Evolutionary conservation across 2,329 filamentous ascomycete species (phyloP).

Genomic region (Talaromyces rugulosus): DNA sequence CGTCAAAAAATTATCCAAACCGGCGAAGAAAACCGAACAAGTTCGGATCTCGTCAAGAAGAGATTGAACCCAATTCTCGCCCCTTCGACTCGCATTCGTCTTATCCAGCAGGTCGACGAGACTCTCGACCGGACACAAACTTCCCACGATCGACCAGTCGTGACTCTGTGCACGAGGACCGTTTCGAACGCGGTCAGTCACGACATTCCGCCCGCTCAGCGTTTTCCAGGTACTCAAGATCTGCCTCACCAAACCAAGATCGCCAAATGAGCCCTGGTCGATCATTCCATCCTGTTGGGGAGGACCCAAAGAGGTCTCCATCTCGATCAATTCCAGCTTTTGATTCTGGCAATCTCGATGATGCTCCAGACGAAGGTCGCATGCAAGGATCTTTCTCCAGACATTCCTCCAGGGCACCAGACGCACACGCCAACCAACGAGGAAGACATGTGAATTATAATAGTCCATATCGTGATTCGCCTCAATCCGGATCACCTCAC

Average conservation of each 20-base stretch:
- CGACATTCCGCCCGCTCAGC: conserved; percentile 30
- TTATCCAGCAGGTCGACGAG: conserved; percentile 21
- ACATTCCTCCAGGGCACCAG: conserved; percentile 30
- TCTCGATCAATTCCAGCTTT: conserved; percentile 29
- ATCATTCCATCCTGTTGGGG: conserved; percentile 25
- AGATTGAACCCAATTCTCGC: conserved; percentile 4
- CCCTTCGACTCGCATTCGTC: conserved; percentile 19
- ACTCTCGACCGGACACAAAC: conserved; percentile 28
- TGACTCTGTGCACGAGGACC: conserved; percentile 21
- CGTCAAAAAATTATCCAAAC: conserved; percentile 24
- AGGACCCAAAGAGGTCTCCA: conserved; percentile 27
- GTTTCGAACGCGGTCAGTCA: conserved; percentile 30
- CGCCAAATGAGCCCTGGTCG: conserved; percentile 24
- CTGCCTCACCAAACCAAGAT: conserved; percentile 17
- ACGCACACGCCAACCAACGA: conserved; percentile 25
- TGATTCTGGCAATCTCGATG: conserved; percentile 27
- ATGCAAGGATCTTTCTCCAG: conserved; percentile 30
- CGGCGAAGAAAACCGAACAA: conserved; percentile 31
- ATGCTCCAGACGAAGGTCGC: conserved; percentile 25
- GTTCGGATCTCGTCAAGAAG: conserved; percentile 21
- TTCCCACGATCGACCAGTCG: conserved; percentile 24
- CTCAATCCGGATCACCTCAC: conserved; percentile 60
- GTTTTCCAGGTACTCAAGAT: conserved; percentile 28
- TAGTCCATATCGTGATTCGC: conserved; percentile 56
- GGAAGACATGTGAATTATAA: conserved; percentile 49